These are phyloP conservation scores for Anthostomella pinea DNA, from an alignment of 2,329 filamentous ascomycete genomes.

Conservation along the genomic window DNA sequence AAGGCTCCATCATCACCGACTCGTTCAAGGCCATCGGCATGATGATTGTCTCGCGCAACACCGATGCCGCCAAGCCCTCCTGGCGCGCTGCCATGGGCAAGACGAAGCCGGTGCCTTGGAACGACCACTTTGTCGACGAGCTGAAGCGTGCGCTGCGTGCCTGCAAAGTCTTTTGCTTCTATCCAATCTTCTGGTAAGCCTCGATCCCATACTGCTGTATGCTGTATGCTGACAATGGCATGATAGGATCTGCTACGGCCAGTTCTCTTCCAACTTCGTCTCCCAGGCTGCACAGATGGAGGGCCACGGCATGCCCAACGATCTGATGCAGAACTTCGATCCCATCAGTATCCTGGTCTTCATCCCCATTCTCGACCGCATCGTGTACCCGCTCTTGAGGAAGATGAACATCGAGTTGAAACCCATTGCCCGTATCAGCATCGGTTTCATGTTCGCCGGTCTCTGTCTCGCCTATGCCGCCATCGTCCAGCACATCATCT, in stretches of 20 bases:
- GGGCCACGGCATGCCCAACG: slow-evolving; percentile 66
- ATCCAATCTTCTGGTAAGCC: too few species aligned
- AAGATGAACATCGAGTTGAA: slow-evolving; percentile 56
- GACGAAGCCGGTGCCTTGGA: slow-evolving; percentile 54
- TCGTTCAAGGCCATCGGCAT: slow-evolving; percentile 48
- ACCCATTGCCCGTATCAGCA: slow-evolving; percentile 63
- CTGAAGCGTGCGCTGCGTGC: slow-evolving; percentile 64
- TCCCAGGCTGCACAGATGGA: slow-evolving; percentile 58
- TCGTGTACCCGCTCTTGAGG: slow-evolving; percentile 61
- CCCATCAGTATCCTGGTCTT: slow-evolving; percentile 65
- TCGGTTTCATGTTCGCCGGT: slow-evolving; percentile 57
- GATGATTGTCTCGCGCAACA: slow-evolving; percentile 39
- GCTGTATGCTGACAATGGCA: too few species aligned
- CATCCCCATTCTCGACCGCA: slow-evolving; percentile 59
- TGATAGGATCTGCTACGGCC: slow-evolving; percentile 66
- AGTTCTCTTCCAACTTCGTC: slow-evolving; percentile 66
- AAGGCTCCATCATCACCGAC: slow-evolving; percentile 63
- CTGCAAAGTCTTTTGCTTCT: slow-evolving; percentile 50
- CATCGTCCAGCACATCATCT: slow-evolving; percentile 60
- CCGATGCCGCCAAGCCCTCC: slow-evolving; percentile 54
- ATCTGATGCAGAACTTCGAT: slow-evolving; percentile 67
- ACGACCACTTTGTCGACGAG: slow-evolving; percentile 70
- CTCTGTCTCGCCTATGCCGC: slow-evolving; percentile 57
- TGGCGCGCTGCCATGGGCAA: slow-evolving; percentile 47
- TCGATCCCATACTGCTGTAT: too few species aligned